Evolutionary conservation across 169 alveolate genomes (phyloP), one percentile per base, ranked within the genome.

Genomic region (Sarcocystis neurona): DNA sequence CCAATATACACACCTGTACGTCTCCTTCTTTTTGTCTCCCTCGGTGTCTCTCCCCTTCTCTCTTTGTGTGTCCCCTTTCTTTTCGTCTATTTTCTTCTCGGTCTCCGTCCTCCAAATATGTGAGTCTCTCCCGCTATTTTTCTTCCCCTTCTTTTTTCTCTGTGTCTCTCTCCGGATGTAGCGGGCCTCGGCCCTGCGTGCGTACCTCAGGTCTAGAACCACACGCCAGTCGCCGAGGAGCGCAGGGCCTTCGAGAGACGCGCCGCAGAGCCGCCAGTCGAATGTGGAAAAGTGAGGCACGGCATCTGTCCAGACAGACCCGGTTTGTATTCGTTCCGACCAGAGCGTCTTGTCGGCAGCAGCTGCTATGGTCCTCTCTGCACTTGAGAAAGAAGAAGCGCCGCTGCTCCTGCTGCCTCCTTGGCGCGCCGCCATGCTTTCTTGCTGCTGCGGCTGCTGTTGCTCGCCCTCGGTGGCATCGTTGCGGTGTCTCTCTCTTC

Each of bases 301-400:
- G 43, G 79, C 79, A 63, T 85, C 90, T 0, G 34, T 56, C 70
- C 90, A 78, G 6, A 60, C 90, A 70, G 68, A 63, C 46, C 90
- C 90, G 27, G 90, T 85, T 27, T 85, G 90, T 60, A 85, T 85
- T 43, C 90, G 90, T 20, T 85, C 58, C 0, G 80, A 74, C 90
- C 90, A 85, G n/a, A 48, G 0, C 68, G 72, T 46, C 23, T 72
- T 47, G 68, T 56, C 89, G 84, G 60, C 50, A 53, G 2, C 39
- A 56, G 32, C 44, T 1, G 23, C 53, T 20, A 4, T 75, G 79
- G 60, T 53, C 56, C 3, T 20, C 32, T 4, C 50, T 20, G 15
- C 46, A 48, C 32, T 78, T 48, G 23, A 78, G 30, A 27, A 46
- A 30, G 86, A 78, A 5, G 86, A n/a, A n/a, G n/a, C n/a, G n/a